phyloP scores from a whole-genome alignment of 306 rosid species.

The Cercis canadensis region DNA sequence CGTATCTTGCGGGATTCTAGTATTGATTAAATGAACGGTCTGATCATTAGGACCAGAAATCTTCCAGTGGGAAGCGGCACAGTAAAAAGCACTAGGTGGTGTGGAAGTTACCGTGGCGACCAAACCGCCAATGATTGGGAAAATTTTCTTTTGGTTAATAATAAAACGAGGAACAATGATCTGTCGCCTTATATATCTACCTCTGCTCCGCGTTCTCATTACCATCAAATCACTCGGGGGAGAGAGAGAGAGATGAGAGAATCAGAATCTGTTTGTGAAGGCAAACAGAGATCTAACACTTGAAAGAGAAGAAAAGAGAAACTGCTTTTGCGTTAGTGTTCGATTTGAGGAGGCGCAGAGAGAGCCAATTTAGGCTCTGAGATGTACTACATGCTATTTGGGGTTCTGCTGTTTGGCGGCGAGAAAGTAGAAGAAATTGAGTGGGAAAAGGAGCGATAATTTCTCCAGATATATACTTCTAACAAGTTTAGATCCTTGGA shows the following conservation, averaged over 20 bases:
- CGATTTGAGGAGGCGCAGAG: background rate
- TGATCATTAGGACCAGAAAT: background rate
- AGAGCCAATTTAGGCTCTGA: conserved; percentile 50
- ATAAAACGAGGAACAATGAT: background rate
- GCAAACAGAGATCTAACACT: conserved; percentile 8
- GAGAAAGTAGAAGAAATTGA: conserved; percentile 49
- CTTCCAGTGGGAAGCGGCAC: background rate
- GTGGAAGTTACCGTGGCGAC: background rate
- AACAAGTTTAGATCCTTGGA: conserved; percentile 2
- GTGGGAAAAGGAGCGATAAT: conserved; percentile 74
- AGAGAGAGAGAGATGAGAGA: background rate
- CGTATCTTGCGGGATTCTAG: background rate
- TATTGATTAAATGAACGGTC: background rate
- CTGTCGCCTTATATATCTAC: background rate
- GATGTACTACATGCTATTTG: conserved; percentile 43
- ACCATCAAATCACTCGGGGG: background rate
- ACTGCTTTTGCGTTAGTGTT: background rate
- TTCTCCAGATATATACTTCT: background rate
- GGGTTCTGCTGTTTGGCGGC: conserved; percentile 43
- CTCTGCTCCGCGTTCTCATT: background rate
- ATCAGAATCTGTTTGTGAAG: background rate
- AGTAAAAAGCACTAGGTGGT: background rate
- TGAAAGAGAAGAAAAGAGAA: background rate
- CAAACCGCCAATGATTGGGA: conserved; percentile 37
- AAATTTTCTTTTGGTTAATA: background rate